Conservation (phyloP, 495 filamentous ascomycete species). For the Aspergillus sparsus region DNA sequence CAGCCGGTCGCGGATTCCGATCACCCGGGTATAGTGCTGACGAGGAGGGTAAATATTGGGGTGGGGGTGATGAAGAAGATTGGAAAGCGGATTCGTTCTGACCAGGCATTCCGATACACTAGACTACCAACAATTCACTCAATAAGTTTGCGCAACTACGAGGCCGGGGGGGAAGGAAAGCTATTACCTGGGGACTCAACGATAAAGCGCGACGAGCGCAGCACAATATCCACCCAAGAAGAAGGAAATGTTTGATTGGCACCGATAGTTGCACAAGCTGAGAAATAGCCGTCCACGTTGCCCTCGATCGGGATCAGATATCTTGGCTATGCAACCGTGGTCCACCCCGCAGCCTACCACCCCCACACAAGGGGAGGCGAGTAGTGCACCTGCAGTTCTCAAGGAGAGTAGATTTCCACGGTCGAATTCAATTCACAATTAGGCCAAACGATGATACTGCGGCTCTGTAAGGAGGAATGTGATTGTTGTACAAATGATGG, state of each 20-base stretch:
- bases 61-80: slow-evolving; percentile 16
- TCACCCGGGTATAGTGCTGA: slow-evolving; percentile 16
- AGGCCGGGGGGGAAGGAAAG: slow-evolving; percentile 10
- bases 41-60: slow-evolving; percentile 11
- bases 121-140: slow-evolving; percentile 17
- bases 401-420: background rate
- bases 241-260: slow-evolving; percentile 18
- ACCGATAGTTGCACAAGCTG: slow-evolving; percentile 16
- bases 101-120: slow-evolving; percentile 22
- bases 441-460: slow-evolving; percentile 1
- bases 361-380: slow-evolving; percentile 16
- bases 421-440: background rate
- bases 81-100: slow-evolving; percentile 17
- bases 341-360: slow-evolving; percentile 27
- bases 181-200: slow-evolving; percentile 4
- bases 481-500: background rate
- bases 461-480: background rate
- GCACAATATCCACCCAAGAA: slow-evolving; percentile 3
- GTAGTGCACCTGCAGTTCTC: background rate
- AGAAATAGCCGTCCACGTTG: slow-evolving; percentile 24
- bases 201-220: slow-evolving; percentile 14
- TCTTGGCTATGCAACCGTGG: slow-evolving; percentile 27
- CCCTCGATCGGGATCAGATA: slow-evolving; percentile 24
- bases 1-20: slow-evolving; percentile 11
- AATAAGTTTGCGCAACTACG: slow-evolving; percentile 13